Evolutionary conservation across 257 asterid species (phyloP).

Genomic region (Ilex asprella): DNA sequence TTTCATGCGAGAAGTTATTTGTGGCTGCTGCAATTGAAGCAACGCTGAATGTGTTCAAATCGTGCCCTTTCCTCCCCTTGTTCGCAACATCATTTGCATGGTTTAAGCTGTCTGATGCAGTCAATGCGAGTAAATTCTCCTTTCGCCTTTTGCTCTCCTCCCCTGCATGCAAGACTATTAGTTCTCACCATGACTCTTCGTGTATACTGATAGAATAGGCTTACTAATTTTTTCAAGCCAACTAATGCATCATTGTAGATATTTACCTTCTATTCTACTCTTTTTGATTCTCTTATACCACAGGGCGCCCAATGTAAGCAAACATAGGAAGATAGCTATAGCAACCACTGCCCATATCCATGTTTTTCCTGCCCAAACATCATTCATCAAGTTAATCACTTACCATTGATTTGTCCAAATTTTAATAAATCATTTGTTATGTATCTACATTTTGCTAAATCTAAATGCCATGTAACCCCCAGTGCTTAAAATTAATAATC

Average conservation of each 20-base stretch:
- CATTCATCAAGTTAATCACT: no score
- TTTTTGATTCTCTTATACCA: slow-evolving; percentile 8
- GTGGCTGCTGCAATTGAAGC: slow-evolving; percentile 42
- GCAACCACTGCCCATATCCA: slow-evolving; percentile 17
- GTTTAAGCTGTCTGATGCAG: slow-evolving; percentile 16
- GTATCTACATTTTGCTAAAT: no score
- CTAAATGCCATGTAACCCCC: no score
- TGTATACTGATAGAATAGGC: not conserved
- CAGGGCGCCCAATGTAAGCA: not conserved
- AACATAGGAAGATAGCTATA: not conserved
- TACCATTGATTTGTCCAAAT: no score
- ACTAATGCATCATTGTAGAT: no score
- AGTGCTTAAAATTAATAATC: no score
- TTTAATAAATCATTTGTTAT: no score
- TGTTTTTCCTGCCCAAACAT: not conserved
- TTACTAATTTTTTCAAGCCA: not conserved
- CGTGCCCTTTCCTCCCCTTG: slow-evolving; percentile 31
- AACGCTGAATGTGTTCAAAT: slow-evolving; percentile 37
- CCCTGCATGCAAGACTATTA: not conserved
- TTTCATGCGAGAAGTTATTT: slow-evolving; percentile 27
- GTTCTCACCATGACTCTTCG: not conserved
- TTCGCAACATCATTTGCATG: slow-evolving; percentile 10
- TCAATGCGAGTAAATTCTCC: slow-evolving; percentile 14
- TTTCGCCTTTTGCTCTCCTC: slow-evolving; percentile 26
- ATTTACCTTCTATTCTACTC: slow-evolving; percentile 12